Conservation (phyloP, 768 basidiomycete genomes). For the Pulveroboletus frians region DNA sequence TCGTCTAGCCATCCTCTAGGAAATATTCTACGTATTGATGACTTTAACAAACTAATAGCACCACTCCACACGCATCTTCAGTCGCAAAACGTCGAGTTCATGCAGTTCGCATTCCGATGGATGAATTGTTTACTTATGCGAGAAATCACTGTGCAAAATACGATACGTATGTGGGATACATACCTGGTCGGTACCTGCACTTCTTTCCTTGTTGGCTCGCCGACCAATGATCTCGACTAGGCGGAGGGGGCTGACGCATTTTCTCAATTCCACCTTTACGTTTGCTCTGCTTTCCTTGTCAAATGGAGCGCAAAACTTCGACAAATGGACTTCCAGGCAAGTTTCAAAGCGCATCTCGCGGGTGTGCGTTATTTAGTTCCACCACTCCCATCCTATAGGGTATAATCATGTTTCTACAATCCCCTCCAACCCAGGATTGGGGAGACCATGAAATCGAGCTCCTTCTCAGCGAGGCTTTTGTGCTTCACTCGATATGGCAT, state of each 20-base stretch:
- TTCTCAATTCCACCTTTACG: slow-evolving; percentile 97
- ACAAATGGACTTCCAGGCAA: slow-evolving; percentile 97
- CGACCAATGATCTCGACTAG: slow-evolving; percentile 37
- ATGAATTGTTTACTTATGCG: slow-evolving; percentile 99
- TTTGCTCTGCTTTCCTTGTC: slow-evolving; percentile 95
- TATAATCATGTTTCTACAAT: slow-evolving; percentile 98
- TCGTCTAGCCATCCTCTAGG: slow-evolving; percentile 19
- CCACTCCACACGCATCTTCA: slow-evolving; percentile 85
- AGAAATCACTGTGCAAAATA: slow-evolving; percentile 94
- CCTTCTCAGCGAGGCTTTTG: slow-evolving; percentile 92
- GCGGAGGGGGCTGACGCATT: slow-evolving; percentile 97
- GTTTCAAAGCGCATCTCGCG: slow-evolving; percentile 11
- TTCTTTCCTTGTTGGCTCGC: background rate
- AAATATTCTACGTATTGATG: background rate
- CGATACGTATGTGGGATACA: slow-evolving; percentile 99
- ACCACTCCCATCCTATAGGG: slow-evolving; percentile 47
- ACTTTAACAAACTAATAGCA: slow-evolving; percentile 39
- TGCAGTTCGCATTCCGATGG: slow-evolving; percentile 99
- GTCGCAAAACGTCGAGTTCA: slow-evolving; percentile 92
- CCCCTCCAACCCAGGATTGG: slow-evolving; percentile 89
- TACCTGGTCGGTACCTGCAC: slow-evolving; percentile 66
- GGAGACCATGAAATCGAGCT: slow-evolving; percentile 94
- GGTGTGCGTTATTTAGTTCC: background rate
- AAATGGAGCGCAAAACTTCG: slow-evolving; percentile 91
- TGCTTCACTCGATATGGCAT: slow-evolving; percentile 89